Evolutionary conservation across 441 rosid genomes (phyloP), one percentile per base, ranked within the genome.

Genomic region (Theobroma grandiflorum): DNA sequence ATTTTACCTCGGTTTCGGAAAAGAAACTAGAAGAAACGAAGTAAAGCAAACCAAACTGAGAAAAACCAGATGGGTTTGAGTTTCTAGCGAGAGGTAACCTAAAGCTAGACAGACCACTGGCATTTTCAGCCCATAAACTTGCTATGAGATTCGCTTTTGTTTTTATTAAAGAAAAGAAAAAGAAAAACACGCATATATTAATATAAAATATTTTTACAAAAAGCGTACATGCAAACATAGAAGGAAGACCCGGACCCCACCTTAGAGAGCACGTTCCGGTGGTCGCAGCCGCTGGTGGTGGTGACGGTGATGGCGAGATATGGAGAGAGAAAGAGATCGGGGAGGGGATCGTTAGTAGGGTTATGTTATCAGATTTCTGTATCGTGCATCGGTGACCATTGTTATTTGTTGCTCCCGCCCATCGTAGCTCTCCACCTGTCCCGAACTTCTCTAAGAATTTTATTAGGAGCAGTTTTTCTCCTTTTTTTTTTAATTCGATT

Each of bases 291-390:
- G 70, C 9, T 18, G 4, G 49, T 15, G 38, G 70, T 38, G 49
- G 70, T 61, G 65, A 38, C 65, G 64, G 64, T 65, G 70, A 38
- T 18, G 70, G 31, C 10, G 31, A 65, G 49, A 65, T 38, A 65
- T n/a, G 49, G 70, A 65, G 70, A 65, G 70, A 65, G 70, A 64
- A 64, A 61, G 11, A 65, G 70, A 65, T 65, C 70, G 26, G 69
- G 16, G 26, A 38, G 49, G 38, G 70, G 70, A 16, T 64, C 45
- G 37, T 18, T 18, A 38, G 70, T 65, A 65, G 70, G 70, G 70
- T 65, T 63, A 63, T 63, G 16, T 8, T 59, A 65, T 65, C 0
- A 22, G 18, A 38, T 1, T 38, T 65, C 40, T 37, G 68, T 38
- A 65, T 65, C 38, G 38, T 65, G 31, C 49, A 65, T 63, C 12